Evolutionary conservation across 805 yeast species (phyloP).

Genomic region (Torulaspora quercuum): DNA sequence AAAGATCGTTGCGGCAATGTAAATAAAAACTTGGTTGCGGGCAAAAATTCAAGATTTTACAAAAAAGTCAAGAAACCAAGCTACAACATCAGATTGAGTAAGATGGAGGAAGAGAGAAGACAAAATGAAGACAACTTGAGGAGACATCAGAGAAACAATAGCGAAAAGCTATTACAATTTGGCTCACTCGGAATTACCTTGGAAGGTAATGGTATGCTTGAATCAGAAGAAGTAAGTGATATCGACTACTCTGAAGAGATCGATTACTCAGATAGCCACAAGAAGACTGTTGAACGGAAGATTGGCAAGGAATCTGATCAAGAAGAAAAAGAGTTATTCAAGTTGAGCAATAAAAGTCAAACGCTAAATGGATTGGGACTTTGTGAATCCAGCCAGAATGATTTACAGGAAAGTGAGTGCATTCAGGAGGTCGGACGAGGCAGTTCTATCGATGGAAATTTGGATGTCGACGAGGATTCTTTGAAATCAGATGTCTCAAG

Average conservation of each 20-base stretch:
- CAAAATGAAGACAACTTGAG: slow-evolving; percentile 20
- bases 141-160: slow-evolving; percentile 13
- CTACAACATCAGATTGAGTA: slow-evolving; percentile 26
- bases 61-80: slow-evolving; percentile 41
- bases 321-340: slow-evolving; percentile 19
- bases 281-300: slow-evolving; percentile 8
- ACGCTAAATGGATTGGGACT: slow-evolving; percentile 16
- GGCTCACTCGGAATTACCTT: slow-evolving; percentile 21
- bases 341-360: slow-evolving; percentile 14
- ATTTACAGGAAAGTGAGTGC: too few relatives aligned
- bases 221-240: background rate
- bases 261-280: background rate
- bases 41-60: slow-evolving; percentile 46
- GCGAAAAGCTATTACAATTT: slow-evolving; percentile 15
- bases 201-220: slow-evolving; percentile 11
- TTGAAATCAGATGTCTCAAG: slow-evolving; percentile 15
- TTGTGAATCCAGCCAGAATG: slow-evolving; percentile 1
- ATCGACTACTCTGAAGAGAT: slow-evolving; percentile 1
- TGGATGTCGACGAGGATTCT: slow-evolving; percentile 9
- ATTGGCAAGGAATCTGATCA: slow-evolving; percentile 15
- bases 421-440: too few relatives aligned
- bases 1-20: slow-evolving; percentile 76
- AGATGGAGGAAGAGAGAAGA: slow-evolving; percentile 34
- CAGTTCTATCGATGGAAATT: too few relatives aligned
- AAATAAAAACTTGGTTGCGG: slow-evolving; percentile 39